Conservation (phyloP, 1,139 yeast genomes). For the Pichia sp. region DNA sequence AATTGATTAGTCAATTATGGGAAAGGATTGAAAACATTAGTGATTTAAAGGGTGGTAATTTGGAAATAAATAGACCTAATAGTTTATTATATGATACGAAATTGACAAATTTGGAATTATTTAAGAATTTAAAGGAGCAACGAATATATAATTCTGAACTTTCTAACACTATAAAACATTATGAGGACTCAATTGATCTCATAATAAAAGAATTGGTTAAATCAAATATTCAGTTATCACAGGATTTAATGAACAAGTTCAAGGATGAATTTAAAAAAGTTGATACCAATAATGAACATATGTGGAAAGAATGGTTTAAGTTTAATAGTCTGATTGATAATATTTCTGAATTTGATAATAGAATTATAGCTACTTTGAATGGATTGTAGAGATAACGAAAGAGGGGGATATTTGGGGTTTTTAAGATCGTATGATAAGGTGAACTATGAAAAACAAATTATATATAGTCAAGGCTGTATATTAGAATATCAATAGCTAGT, state of each 20-base stretch:
- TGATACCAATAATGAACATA: conserved; percentile 3
- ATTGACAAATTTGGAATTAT: conserved; percentile 8
- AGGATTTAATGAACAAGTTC: not conserved
- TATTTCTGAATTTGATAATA: not conserved
- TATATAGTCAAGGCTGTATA: too few species aligned
- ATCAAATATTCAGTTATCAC: conserved; percentile 2
- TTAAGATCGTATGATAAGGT: too few species aligned
- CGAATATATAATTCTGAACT: conserved; percentile 21
- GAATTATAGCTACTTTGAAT: not conserved
- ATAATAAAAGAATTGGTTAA: conserved; percentile 18
- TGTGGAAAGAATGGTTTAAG: conserved; percentile 11
- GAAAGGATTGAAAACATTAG: conserved; percentile 13
- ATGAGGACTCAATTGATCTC: conserved; percentile 18
- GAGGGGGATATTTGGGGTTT: too few species aligned
- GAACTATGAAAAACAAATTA: too few species aligned
- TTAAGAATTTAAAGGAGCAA: conserved; percentile 15
- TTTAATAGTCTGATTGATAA: conserved; percentile 1
- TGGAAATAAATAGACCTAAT: not conserved
- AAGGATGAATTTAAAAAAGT: not conserved
- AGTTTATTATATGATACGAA: conserved; percentile 4
- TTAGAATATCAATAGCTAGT: too few species aligned
- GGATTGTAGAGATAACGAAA: not conserved
- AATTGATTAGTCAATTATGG: conserved; percentile 25
- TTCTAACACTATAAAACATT: conserved; percentile 18
- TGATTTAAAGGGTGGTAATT: not conserved